Evolutionary conservation across 192 early-diverging fungal genomes (phyloP).

Genomic region (Martensiomyces pterosporus): DNA sequence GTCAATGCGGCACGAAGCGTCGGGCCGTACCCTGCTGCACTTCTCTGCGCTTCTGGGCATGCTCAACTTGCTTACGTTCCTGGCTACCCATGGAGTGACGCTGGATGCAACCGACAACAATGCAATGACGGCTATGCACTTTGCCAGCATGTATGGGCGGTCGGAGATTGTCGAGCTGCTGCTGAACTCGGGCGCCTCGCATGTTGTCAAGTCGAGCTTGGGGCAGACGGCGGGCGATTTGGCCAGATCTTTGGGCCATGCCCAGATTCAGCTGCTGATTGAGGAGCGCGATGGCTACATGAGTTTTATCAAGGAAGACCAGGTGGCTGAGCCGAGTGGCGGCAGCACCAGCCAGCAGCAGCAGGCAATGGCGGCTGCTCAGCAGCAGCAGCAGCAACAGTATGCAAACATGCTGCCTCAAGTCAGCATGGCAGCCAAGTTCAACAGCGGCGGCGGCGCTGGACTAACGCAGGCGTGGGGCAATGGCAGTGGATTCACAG

Average conservation of each 20-base stretch:
- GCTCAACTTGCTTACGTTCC: conserved; percentile 40
- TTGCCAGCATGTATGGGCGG: conserved; percentile 57
- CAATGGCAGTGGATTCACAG: neutral
- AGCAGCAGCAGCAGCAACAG: conserved; percentile 1
- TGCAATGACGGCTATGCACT: conserved; percentile 68
- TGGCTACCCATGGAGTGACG: conserved; percentile 45
- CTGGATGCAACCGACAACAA: conserved; percentile 59
- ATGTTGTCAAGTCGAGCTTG: conserved; percentile 6
- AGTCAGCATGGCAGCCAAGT: no score
- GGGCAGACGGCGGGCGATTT: conserved; percentile 31
- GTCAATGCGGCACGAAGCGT: conserved; percentile 23
- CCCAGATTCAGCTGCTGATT: conserved; percentile 12
- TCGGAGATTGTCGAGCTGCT: conserved; percentile 52
- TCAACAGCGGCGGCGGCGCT: no score
- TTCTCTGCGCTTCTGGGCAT: conserved; percentile 59
- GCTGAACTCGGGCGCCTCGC: conserved; percentile 55
- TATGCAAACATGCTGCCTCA: neutral
- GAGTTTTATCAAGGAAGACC: conserved; percentile 43
- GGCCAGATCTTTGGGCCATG: conserved; percentile 14
- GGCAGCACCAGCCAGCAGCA: conserved; percentile 1
- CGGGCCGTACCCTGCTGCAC: conserved; percentile 60
- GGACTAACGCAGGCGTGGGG: no score
- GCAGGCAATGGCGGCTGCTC: neutral
- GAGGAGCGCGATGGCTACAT: conserved; percentile 44
- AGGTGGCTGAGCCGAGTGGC: conserved; percentile 10